Conservation (phyloP, 208 protist genomes). For the Phytomonas sp. region DNA sequence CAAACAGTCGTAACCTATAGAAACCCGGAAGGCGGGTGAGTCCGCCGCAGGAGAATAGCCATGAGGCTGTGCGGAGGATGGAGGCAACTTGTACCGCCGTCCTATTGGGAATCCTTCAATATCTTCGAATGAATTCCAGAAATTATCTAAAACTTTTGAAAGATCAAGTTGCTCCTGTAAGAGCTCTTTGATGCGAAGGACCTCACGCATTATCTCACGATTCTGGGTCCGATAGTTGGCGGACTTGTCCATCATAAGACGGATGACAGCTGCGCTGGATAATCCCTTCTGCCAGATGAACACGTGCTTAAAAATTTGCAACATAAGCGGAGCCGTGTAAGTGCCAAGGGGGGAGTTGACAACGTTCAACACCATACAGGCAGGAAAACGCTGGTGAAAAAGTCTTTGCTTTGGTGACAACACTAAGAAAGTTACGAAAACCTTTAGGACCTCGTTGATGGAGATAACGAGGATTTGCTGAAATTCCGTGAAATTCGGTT, state of each 20-base stretch:
- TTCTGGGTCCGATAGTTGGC: constrained; percentile 56
- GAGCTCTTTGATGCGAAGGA: constrained; percentile 38
- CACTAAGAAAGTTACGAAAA: constrained; percentile 65
- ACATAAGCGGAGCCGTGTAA: constrained; percentile 65
- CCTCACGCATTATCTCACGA: constrained; percentile 54
- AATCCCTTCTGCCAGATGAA: constrained; percentile 67
- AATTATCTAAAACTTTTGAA: constrained; percentile 39
- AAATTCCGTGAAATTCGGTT: constrained; percentile 40
- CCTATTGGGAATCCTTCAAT: constrained; percentile 20
- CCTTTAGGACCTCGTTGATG: constrained; percentile 50
- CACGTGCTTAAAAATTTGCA: constrained; percentile 78
- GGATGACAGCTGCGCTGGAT: constrained; percentile 33
- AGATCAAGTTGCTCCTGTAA: constrained; percentile 52
- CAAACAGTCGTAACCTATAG: constrained; percentile 18
- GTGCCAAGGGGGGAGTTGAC: constrained; percentile 56
- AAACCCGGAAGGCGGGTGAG: constrained; percentile 33
- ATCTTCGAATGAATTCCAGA: constrained; percentile 42
- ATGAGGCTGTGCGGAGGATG: constrained; percentile 50
- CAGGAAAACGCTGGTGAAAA: constrained; percentile 52
- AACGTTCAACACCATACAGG: constrained; percentile 57
- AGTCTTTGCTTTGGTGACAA: constrained; percentile 49
- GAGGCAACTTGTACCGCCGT: constrained; percentile 31
- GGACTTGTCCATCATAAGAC: constrained; percentile 47
- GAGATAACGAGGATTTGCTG: constrained; percentile 67
- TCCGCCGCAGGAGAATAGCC: constrained; percentile 62